These are phyloP conservation scores for Nyctanthes arbortristis DNA, from an alignment of 257 asterid species.

Conservation along the genomic window DNA sequence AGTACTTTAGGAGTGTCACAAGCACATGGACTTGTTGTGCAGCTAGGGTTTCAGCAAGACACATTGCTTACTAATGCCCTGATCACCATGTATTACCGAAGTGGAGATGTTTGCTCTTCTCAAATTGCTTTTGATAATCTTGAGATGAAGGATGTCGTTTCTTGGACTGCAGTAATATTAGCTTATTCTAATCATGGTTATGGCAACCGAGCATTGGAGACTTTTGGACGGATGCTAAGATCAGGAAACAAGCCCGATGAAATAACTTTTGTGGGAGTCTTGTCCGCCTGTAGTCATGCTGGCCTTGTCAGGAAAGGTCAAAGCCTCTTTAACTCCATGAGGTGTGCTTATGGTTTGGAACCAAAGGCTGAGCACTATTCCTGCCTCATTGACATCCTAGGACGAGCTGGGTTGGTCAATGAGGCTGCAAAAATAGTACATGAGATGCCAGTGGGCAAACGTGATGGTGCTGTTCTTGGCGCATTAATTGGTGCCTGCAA, in stretches of 20 bases:
- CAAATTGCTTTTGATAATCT: slow-evolving; percentile 42
- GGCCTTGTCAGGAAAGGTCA: slow-evolving; percentile 62
- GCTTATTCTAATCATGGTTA: slow-evolving; percentile 63
- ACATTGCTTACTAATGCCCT: slow-evolving; percentile 54
- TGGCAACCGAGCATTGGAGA: slow-evolving; percentile 50
- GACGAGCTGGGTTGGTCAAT: slow-evolving; percentile 41
- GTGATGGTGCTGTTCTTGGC: slow-evolving; percentile 58
- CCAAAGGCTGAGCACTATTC: slow-evolving; percentile 53
- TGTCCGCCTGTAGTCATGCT: slow-evolving; percentile 70
- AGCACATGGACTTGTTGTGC: slow-evolving; percentile 53
- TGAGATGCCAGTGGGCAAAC: slow-evolving; percentile 54
- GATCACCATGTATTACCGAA: slow-evolving; percentile 56
- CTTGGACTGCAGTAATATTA: slow-evolving; percentile 62
- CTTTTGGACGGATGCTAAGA: slow-evolving; percentile 54
- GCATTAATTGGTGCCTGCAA: slow-evolving; percentile 58
- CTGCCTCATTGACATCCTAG: slow-evolving; percentile 44
- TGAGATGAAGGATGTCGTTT: slow-evolving; percentile 51
- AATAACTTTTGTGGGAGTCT: slow-evolving; percentile 52
- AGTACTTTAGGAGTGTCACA: slow-evolving; percentile 47
- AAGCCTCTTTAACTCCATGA: slow-evolving; percentile 56
- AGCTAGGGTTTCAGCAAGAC: slow-evolving; percentile 48
- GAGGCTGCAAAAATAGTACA: slow-evolving; percentile 50
- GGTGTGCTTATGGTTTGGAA: slow-evolving; percentile 46
- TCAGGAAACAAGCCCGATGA: slow-evolving; percentile 50
- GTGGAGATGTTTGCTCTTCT: slow-evolving; percentile 60